Conservation (phyloP, 192 early-diverging fungal species). For the Geosiphon pyriformis region DNA sequence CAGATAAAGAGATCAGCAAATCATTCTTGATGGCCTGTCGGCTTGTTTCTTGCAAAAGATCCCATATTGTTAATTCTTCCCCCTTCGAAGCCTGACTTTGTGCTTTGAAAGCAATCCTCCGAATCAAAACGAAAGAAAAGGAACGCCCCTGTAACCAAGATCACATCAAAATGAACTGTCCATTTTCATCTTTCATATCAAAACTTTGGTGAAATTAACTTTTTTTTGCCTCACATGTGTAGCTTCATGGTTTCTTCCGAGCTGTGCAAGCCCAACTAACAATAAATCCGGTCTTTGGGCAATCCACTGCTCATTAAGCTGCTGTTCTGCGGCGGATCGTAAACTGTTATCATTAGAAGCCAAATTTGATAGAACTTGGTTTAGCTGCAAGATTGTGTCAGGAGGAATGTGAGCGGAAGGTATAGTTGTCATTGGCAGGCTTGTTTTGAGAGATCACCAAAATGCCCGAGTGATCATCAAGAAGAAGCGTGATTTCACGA, state of each 20-base stretch:
- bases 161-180: slow-evolving; percentile 12
- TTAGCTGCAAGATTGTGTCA: slow-evolving; percentile 43
- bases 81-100: slow-evolving; percentile 30
- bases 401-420: slow-evolving; percentile 19
- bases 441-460: too few relatives aligned
- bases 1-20: slow-evolving; percentile 72
- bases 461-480: too few relatives aligned
- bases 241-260: slow-evolving; percentile 32
- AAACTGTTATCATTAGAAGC: slow-evolving; percentile 43
- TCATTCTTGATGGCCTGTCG: slow-evolving; percentile 65
- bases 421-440: slow-evolving; percentile 16
- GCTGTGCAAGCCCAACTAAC: slow-evolving; percentile 42
- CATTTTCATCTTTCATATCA: too few relatives aligned
- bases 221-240: slow-evolving; percentile 36
- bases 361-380: slow-evolving; percentile 40
- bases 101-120: slow-evolving; percentile 50
- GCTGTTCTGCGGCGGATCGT: slow-evolving; percentile 43
- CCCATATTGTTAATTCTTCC: slow-evolving; percentile 56
- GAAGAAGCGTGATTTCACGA: too few relatives aligned
- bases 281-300: slow-evolving; percentile 42
- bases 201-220: too few relatives aligned
- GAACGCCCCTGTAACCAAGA: slow-evolving; percentile 43
- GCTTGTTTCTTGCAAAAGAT: slow-evolving; percentile 56
- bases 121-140: slow-evolving; percentile 47
- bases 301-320: slow-evolving; percentile 53